A percentile compares a stretch with the other conserved stretches of the same genome.
Evolutionary conservation across 345 rosid genomes (phyloP).

Genomic region (Lepidium africanum): DNA sequence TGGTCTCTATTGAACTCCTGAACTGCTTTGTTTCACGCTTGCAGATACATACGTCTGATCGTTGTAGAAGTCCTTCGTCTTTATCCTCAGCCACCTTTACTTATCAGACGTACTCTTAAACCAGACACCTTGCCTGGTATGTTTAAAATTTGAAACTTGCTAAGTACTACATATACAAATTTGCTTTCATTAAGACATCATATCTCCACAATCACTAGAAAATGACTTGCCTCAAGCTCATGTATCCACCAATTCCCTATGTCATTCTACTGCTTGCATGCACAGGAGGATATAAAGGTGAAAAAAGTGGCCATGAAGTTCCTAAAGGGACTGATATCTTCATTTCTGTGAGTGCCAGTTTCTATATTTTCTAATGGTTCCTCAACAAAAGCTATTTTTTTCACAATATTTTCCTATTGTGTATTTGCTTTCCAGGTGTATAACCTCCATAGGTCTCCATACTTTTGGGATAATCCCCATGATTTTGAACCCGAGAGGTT

Average conservation of each 20-base stretch:
- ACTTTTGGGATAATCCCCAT: slow-evolving; percentile 73
- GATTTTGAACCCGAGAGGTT: slow-evolving; percentile 86
- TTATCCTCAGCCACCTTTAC: slow-evolving; percentile 92
- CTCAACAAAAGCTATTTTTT: background rate
- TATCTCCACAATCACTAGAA: background rate
- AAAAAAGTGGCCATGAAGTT: slow-evolving; percentile 57
- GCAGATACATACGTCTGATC: slow-evolving; percentile 70
- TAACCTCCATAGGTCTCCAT: slow-evolving; percentile 88
- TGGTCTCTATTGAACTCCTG: background rate
- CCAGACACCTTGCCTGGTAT: slow-evolving; percentile 75
- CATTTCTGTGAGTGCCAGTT: slow-evolving; percentile 51
- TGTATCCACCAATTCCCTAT: background rate
- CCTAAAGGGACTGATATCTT: slow-evolving; percentile 90
- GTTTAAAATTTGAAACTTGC: background rate
- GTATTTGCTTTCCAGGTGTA: slow-evolving; percentile 48
- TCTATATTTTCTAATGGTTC: background rate
- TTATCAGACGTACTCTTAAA: slow-evolving; percentile 72
- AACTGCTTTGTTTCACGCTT: background rate
- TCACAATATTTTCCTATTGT: background rate
- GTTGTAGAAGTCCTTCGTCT: slow-evolving; percentile 86
- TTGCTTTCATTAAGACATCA: background rate
- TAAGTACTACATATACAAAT: background rate
- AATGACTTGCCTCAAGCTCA: background rate
- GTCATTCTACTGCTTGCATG: background rate
- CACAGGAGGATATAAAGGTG: slow-evolving; percentile 81